Evolutionary conservation across 257 asterid genomes (phyloP).

Genomic region (Fraxinus pennsylvanica): DNA sequence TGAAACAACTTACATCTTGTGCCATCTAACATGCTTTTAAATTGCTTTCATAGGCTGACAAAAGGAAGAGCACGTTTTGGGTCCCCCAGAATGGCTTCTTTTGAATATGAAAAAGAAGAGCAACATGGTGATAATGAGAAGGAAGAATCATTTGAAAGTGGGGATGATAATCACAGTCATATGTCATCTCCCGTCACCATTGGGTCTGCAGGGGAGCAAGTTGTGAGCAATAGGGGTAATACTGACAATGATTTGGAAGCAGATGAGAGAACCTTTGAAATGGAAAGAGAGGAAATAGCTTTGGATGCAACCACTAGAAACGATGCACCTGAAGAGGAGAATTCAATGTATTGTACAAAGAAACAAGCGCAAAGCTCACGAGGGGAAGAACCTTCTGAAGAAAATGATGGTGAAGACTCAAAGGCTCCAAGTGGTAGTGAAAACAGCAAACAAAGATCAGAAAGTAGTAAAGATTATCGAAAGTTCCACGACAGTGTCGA

Average conservation of each 20-base stretch:
- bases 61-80: slow-evolving; percentile 43
- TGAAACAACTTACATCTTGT: slow-evolving; percentile 1
- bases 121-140: slow-evolving; percentile 34
- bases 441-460: slow-evolving; percentile 73
- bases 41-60: slow-evolving; percentile 42
- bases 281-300: slow-evolving; percentile 44
- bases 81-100: slow-evolving; percentile 44
- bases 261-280: slow-evolving; percentile 45
- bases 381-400: slow-evolving; percentile 52
- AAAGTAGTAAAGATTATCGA: slow-evolving; percentile 61
- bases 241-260: slow-evolving; percentile 40
- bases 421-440: slow-evolving; percentile 68
- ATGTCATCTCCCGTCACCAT: slow-evolving; percentile 44
- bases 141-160: slow-evolving; percentile 50
- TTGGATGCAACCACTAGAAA: slow-evolving; percentile 38
- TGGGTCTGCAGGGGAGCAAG: slow-evolving; percentile 50
- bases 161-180: slow-evolving; percentile 48
- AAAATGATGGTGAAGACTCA: slow-evolving; percentile 61
- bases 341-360: neutral
- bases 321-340: slow-evolving; percentile 13
- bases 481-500: slow-evolving; percentile 51
- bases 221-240: slow-evolving; percentile 41
- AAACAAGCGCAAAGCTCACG: too few relatives aligned
- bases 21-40: neutral
- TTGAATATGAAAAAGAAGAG: slow-evolving; percentile 35